Evolutionary conservation across 2,329 filamentous ascomycete genomes (phyloP).

Genomic region (Xylaria sp.): DNA sequence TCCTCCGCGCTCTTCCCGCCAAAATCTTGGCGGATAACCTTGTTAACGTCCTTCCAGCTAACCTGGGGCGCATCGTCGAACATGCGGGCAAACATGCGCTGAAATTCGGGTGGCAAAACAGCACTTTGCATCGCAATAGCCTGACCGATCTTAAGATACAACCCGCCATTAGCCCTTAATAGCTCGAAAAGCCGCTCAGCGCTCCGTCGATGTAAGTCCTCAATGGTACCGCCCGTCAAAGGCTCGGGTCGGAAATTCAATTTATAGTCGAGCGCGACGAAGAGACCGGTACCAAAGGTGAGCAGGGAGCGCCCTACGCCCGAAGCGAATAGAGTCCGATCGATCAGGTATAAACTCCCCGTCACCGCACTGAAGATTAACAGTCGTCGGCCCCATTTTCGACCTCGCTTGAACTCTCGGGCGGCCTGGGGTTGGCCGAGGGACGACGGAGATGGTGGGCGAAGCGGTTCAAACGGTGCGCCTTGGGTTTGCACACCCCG

Average conservation of each 20-base stretch:
- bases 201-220: slow-evolving; percentile 81
- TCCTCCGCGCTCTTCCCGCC: slow-evolving; percentile 82
- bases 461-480: slow-evolving; percentile 65
- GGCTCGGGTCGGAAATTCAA: slow-evolving; percentile 89
- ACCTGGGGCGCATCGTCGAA: slow-evolving; percentile 98
- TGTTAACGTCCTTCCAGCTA: slow-evolving; percentile 82
- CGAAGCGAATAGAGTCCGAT: slow-evolving; percentile 78
- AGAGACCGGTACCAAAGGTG: slow-evolving; percentile 79
- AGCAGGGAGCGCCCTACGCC: slow-evolving; percentile 78
- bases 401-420: slow-evolving; percentile 71
- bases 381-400: slow-evolving; percentile 79
- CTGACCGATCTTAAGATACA: slow-evolving; percentile 98
- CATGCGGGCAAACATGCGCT: slow-evolving; percentile 95
- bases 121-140: slow-evolving; percentile 98
- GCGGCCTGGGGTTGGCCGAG: slow-evolving; percentile 74
- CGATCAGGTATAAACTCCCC: slow-evolving; percentile 69
- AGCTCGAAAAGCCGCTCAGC: slow-evolving; percentile 83
- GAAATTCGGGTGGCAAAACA: slow-evolving; percentile 90
- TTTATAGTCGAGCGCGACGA: slow-evolving; percentile 93
- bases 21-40: slow-evolving; percentile 87
- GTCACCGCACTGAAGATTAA: slow-evolving; percentile 64
- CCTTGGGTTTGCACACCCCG: slow-evolving; percentile 33
- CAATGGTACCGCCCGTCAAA: slow-evolving; percentile 72
- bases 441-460: slow-evolving; percentile 78
- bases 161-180: slow-evolving; percentile 82